Evolutionary conservation across 495 filamentous ascomycete species (phyloP), one percentile per base, ranked within the genome.

Genomic region (Lasiosphaeriaceae sp.): DNA sequence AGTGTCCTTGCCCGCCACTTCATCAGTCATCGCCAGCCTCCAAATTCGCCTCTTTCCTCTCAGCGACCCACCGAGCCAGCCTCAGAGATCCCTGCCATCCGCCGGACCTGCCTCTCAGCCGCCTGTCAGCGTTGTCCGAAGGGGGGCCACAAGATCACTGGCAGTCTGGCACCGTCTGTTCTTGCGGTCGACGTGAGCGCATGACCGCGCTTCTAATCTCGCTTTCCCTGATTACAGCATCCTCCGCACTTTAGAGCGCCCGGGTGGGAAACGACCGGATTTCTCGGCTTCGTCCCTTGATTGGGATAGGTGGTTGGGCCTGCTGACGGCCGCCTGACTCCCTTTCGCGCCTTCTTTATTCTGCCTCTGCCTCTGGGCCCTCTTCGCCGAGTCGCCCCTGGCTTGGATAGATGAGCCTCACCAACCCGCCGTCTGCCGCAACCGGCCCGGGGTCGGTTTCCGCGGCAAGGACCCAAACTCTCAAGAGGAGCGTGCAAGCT

Each of bases 401-500:
- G 16, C 20, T 4, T 50, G 12, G 21, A 50, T 50, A 50, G 45
- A 77, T 77, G 74, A 76, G 71, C 69, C 72, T 71, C 68, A 75
- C 69, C 37, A 76, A 76, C 64, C 73, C 74, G 26, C 61, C 68
- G 48, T 77, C 74, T 51, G 72, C 55, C 50, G 67, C 73, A n/a
- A 71, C 74, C 62, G 74, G 73, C 26, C 73, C 73, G 51, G 72
- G 71, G 24, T 76, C 74, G 50, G 66, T 57, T 48, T 71, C 71
- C 50, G 65, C 70, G 37, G 61, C 65, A n/a, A 64, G 71, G 48
- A 80, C 69, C 57, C 81, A 85, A 67, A 80, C 72, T 58, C 74
- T 89, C 60, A 90, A 90, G 77, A 80, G 84, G 71, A 87, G 79
- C 62, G 83, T 90, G 60, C 86, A 89, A 77, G 83, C 84, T 59